A percentile compares a stretch with the other conserved stretches of the same genome.
Conservation (phyloP, 306 rosid genomes). For the Biancaea sappan region DNA sequence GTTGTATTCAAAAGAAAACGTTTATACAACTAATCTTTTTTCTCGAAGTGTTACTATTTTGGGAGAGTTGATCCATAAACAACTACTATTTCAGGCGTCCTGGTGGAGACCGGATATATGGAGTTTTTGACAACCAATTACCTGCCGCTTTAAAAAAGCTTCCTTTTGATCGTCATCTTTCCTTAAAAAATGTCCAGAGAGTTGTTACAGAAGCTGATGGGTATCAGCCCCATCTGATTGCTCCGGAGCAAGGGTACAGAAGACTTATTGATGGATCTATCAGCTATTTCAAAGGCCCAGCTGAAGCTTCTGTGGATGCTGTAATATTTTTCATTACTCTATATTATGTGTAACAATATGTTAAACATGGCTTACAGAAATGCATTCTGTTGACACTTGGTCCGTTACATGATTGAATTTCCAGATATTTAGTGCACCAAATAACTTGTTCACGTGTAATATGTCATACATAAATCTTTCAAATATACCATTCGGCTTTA, state of each 20-base stretch:
- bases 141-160: constrained; percentile 97
- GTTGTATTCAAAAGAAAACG: constrained; percentile 4
- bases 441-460: background rate
- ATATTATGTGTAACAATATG: constrained; percentile 4
- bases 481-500: background rate
- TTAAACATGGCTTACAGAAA: background rate
- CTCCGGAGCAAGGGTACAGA: constrained; percentile 99
- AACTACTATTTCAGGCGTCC: constrained; percentile 70
- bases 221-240: constrained; percentile 97
- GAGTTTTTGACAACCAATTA: constrained; percentile 93
- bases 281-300: constrained; percentile 95
- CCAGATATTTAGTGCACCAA: constrained; percentile 1
- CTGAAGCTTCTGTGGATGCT: constrained; percentile 99
- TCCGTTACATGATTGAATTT: constrained; percentile 1
- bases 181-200: constrained; percentile 89
- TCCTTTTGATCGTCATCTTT: constrained; percentile 95
- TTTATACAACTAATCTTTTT: background rate
- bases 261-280: constrained; percentile 97
- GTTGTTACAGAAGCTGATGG: constrained; percentile 98
- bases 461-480: background rate
- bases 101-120: constrained; percentile 97
- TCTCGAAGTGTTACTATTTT: background rate
- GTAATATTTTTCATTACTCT: constrained; percentile 54
- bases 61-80: constrained; percentile 2
- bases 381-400: constrained; percentile 27